phyloP scores from a whole-genome alignment of 192 early-diverging fungal genomes.

The Entomortierella beljakovae region DNA sequence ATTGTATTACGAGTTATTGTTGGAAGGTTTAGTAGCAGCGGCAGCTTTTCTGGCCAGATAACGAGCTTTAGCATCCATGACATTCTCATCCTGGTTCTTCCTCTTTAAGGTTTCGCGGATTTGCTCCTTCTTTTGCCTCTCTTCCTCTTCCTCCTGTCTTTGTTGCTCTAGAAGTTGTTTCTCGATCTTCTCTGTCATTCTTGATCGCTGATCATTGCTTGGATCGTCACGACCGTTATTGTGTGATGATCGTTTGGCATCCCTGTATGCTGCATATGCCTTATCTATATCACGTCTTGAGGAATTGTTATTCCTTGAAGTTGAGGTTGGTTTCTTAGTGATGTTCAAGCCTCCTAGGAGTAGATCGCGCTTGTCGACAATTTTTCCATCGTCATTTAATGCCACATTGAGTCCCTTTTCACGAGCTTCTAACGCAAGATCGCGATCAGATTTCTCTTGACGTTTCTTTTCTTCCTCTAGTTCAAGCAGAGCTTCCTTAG shows the following conservation, averaged over 20 bases:
- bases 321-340: constrained; percentile 43
- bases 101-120: constrained; percentile 55
- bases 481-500: constrained; percentile 1
- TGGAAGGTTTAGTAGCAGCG: constrained; percentile 1
- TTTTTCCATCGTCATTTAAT: constrained; percentile 77
- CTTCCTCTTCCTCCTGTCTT: constrained; percentile 60
- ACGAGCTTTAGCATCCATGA: constrained; percentile 62
- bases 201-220: constrained; percentile 37
- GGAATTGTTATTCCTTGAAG: constrained; percentile 13
- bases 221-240: constrained; percentile 6
- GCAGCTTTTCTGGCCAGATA: constrained; percentile 60
- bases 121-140: constrained; percentile 61
- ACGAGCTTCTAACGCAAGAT: constrained; percentile 51
- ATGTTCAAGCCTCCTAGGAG: constrained; percentile 80
- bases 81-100: constrained; percentile 61
- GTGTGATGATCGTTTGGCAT: constrained; percentile 41
- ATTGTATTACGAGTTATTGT: background rate
- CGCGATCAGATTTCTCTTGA: constrained; percentile 37
- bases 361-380: constrained; percentile 82
- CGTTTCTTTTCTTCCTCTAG: constrained; percentile 19
- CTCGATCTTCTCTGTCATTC: constrained; percentile 60
- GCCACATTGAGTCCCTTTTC: constrained; percentile 60
- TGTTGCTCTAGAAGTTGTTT: constrained; percentile 64
- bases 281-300: constrained; percentile 41
- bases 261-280: constrained; percentile 60